These are phyloP conservation scores for Phytophthora cactorum DNA, from an alignment of 352 stramenopile species.

Conservation along the genomic window DNA sequence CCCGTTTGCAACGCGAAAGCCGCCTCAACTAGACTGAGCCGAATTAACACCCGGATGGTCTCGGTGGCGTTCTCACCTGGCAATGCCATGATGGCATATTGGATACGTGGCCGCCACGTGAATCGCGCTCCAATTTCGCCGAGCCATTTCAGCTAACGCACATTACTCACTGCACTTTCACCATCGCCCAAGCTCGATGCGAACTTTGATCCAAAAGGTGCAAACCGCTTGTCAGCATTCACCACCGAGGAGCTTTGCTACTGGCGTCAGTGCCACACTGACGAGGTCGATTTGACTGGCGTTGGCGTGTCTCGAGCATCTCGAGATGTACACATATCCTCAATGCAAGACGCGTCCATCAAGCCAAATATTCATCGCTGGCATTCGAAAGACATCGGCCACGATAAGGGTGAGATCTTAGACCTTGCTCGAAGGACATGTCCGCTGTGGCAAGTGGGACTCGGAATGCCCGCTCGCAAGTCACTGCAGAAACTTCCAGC, in stretches of 20 bases:
- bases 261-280: slow-evolving; percentile 24
- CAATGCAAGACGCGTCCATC: slow-evolving; percentile 2
- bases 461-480: slow-evolving; percentile 3
- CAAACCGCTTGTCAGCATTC: slow-evolving; percentile 10
- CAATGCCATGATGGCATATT: slow-evolving; percentile 1
- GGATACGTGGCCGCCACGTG: slow-evolving; percentile 5
- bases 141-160: slow-evolving; percentile 5
- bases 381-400: background rate
- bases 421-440: slow-evolving; percentile 13
- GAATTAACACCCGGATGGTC: slow-evolving; percentile 1
- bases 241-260: slow-evolving; percentile 3
- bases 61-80: background rate
- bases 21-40: slow-evolving; percentile 18
- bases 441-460: slow-evolving; percentile 16
- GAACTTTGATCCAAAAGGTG: slow-evolving; percentile 1
- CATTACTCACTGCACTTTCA: slow-evolving; percentile 15
- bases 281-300: background rate
- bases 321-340: background rate
- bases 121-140: slow-evolving; percentile 3
- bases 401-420: background rate
- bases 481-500: slow-evolving; percentile 15
- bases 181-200: background rate
- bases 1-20: slow-evolving; percentile 15
- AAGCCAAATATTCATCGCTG: slow-evolving; percentile 19
- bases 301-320: slow-evolving; percentile 16